Evolutionary conservation across 2,329 filamentous ascomycete species (phyloP).

Genomic region (Xylaria multiplex): DNA sequence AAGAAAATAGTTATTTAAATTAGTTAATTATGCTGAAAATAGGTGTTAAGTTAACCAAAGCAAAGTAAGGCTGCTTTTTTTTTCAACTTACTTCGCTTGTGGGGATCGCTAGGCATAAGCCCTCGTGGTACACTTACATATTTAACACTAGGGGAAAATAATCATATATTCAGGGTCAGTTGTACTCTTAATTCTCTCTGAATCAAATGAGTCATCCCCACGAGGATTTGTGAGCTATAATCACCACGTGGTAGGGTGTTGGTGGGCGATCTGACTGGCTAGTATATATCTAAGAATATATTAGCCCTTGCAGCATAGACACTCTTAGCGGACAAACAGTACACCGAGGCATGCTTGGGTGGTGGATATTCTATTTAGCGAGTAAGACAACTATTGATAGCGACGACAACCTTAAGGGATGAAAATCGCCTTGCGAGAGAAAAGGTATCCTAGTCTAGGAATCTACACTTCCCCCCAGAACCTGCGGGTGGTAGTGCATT

Average conservation of each 20-base stretch:
- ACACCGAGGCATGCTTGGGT: not conserved
- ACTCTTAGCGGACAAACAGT: not conserved
- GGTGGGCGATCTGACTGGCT: not conserved
- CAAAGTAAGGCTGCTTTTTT: too few relatives aligned
- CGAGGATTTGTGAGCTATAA: not conserved
- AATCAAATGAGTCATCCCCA: not conserved
- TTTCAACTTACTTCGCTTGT: too few relatives aligned
- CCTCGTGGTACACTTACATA: not conserved
- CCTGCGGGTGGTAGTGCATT: not conserved
- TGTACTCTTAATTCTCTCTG: not conserved
- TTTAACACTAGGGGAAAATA: not conserved
- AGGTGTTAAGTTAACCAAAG: too few relatives aligned
- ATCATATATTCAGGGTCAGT: not conserved
- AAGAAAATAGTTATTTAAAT: too few relatives aligned
- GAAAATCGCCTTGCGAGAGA: not conserved
- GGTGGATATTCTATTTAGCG: not conserved
- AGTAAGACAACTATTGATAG: not conserved
- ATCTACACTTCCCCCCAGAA: slow-evolving; percentile 1
- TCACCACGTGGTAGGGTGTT: not conserved
- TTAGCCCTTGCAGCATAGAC: not conserved
- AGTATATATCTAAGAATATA: not conserved
- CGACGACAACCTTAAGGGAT: not conserved
- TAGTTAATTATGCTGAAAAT: too few relatives aligned
- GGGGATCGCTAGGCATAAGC: not conserved
- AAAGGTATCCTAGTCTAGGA: too few relatives aligned